A percentile compares a stretch with the other conserved stretches of the same genome.
These are phyloP conservation scores for Annulohypoxylon maeteangense DNA, from an alignment of 495 filamentous ascomycete species.

Conservation along the genomic window DNA sequence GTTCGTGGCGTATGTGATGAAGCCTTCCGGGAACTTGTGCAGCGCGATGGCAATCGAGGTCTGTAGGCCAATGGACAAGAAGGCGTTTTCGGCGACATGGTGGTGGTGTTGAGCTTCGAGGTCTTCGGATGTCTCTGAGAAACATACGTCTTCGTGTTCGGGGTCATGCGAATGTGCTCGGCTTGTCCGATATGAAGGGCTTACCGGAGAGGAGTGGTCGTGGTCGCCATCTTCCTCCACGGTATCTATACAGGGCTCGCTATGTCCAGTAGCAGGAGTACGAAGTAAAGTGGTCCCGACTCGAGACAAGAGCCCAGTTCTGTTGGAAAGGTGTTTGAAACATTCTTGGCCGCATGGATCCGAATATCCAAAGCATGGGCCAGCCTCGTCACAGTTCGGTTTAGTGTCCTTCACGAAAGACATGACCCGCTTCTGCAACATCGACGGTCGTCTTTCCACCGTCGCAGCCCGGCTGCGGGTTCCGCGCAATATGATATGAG, in stretches of 20 bases:
- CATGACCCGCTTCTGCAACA: conserved; percentile 63
- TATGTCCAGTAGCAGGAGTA: conserved; percentile 33
- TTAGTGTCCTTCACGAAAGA: conserved; percentile 76
- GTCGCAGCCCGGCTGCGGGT: conserved; percentile 38
- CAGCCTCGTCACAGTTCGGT: conserved; percentile 74
- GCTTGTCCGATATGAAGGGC: conserved; percentile 43
- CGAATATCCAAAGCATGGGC: conserved; percentile 84
- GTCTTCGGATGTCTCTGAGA: conserved; percentile 49
- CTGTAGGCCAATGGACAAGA: conserved; percentile 90
- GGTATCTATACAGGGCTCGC: conserved; percentile 30
- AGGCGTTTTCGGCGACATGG: conserved; percentile 95
- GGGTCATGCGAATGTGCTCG: conserved; percentile 46
- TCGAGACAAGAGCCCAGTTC: conserved; percentile 42
- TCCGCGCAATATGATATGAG: not conserved
- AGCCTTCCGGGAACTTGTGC: conserved; percentile 97
- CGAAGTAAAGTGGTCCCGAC: conserved; percentile 39
- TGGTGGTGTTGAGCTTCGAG: conserved; percentile 79
- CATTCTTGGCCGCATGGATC: conserved; percentile 89
- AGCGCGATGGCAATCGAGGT: conserved; percentile 93
- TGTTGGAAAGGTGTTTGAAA: conserved; percentile 63
- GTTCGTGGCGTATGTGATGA: conserved; percentile 98
- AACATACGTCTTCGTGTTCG: conserved; percentile 44
- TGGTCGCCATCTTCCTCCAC: conserved; percentile 46
- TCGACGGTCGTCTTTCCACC: conserved; percentile 56
- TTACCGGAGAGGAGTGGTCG: conserved; percentile 29